Evolutionary conservation across 2,329 filamentous ascomycete species (phyloP).

Genomic region (Cercospora sp.): DNA sequence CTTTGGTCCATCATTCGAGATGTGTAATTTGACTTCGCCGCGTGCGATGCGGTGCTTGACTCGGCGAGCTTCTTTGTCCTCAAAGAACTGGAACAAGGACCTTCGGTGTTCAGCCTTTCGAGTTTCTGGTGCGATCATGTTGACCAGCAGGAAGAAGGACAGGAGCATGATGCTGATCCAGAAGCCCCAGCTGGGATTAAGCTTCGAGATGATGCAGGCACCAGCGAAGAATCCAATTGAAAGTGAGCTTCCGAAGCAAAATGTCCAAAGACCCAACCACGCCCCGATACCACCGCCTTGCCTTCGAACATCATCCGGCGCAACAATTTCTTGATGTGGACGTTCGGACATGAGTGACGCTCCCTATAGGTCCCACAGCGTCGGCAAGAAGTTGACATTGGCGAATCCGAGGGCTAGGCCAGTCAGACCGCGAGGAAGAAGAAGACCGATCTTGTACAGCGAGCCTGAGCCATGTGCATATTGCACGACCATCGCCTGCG

Average conservation of each 20-base stretch:
- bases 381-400: slow-evolving; percentile 73
- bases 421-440: slow-evolving; percentile 65
- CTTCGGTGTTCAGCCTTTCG: slow-evolving; percentile 67
- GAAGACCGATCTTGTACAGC: slow-evolving; percentile 60
- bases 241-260: slow-evolving; percentile 72
- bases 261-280: slow-evolving; percentile 79
- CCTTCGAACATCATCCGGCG: slow-evolving; percentile 66
- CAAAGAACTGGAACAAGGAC: slow-evolving; percentile 65
- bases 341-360: slow-evolving; percentile 70
- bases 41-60: slow-evolving; percentile 60
- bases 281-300: slow-evolving; percentile 76
- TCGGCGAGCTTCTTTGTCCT: slow-evolving; percentile 45
- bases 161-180: slow-evolving; percentile 70
- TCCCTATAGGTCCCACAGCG: slow-evolving; percentile 73
- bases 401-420: slow-evolving; percentile 71
- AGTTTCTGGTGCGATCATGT: slow-evolving; percentile 71
- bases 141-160: slow-evolving; percentile 65
- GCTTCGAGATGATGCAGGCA: slow-evolving; percentile 64
- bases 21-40: slow-evolving; percentile 75
- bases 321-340: slow-evolving; percentile 71
- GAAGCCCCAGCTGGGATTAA: slow-evolving; percentile 71
- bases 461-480: slow-evolving; percentile 56
- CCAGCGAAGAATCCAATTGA: slow-evolving; percentile 71
- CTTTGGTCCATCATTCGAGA: slow-evolving; percentile 67
- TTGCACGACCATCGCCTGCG: slow-evolving; percentile 68